These are phyloP conservation scores for Cardamine chenopodiifolia DNA, from an alignment of 345 rosid genomes.

Conservation along the genomic window DNA sequence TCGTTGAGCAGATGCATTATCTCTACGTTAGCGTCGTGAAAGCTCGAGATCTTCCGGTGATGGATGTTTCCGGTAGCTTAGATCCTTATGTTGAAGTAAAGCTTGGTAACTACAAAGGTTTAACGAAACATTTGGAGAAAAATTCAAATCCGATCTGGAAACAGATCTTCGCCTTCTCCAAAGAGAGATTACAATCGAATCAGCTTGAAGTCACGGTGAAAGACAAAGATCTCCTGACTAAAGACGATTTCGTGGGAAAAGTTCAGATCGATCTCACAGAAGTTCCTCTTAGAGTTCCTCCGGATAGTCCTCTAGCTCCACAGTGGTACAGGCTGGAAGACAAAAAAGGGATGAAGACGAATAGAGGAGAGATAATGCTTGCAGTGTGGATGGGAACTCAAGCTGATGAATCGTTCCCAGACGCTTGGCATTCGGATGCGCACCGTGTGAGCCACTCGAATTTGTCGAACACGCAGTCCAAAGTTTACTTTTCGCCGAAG, in stretches of 20 bases:
- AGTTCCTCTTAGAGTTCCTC: slow-evolving; percentile 81
- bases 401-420: slow-evolving; percentile 93
- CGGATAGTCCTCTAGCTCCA: slow-evolving; percentile 94
- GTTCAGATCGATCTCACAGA: slow-evolving; percentile 61
- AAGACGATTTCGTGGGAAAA: slow-evolving; percentile 82
- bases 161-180: slow-evolving; percentile 93
- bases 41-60: slow-evolving; percentile 83
- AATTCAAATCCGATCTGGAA: slow-evolving; percentile 78
- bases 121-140: slow-evolving; percentile 83
- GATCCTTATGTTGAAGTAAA: slow-evolving; percentile 97
- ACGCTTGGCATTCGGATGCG: slow-evolving; percentile 98
- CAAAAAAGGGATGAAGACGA: slow-evolving; percentile 60
- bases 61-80: slow-evolving; percentile 82
- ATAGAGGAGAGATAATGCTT: slow-evolving; percentile 85
- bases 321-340: slow-evolving; percentile 88
- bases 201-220: slow-evolving; percentile 74
- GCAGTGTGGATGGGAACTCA: slow-evolving; percentile 99
- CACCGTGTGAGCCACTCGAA: slow-evolving; percentile 72
- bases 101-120: slow-evolving; percentile 88
- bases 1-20: slow-evolving; percentile 91
- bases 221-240: slow-evolving; percentile 71
- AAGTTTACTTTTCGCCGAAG: slow-evolving; percentile 94
- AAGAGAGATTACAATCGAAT: slow-evolving; percentile 77
- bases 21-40: slow-evolving; percentile 88
- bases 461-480: slow-evolving; percentile 72